Evolutionary conservation across 306 rosid species (phyloP).

Genomic region (Prunus salicina): DNA sequence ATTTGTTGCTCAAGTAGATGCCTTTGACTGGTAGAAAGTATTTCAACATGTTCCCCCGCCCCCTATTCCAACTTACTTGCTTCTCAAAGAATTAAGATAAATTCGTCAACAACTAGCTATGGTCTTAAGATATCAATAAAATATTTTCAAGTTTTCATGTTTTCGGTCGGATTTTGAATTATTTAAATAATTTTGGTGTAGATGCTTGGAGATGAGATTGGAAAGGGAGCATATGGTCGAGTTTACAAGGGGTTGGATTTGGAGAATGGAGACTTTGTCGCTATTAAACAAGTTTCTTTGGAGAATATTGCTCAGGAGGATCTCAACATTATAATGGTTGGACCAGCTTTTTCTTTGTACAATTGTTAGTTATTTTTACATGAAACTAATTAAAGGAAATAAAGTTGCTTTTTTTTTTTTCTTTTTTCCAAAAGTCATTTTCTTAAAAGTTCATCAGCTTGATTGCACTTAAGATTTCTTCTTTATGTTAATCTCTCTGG

Average conservation of each 20-base stretch:
- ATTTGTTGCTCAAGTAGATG: background rate
- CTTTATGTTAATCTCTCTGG: background rate
- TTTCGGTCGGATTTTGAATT: constrained; percentile 9
- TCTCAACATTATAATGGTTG: constrained; percentile 97
- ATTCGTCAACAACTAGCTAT: background rate
- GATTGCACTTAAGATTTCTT: background rate
- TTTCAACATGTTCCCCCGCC: background rate
- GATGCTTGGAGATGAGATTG: constrained; percentile 99
- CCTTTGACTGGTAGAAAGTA: background rate
- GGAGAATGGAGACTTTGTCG: constrained; percentile 98
- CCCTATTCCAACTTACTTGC: background rate
- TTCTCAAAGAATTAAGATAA: background rate
- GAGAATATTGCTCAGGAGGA: constrained; percentile 99
- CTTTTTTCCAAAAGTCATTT: background rate
- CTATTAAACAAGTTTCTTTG: constrained; percentile 99
- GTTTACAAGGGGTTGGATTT: constrained; percentile 97
- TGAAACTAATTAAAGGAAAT: constrained; percentile 1
- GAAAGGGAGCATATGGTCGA: constrained; percentile 98
- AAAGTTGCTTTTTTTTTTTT: constrained; percentile 12
- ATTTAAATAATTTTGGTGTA: constrained; percentile 39
- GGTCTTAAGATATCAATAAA: background rate
- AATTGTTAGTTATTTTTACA: background rate
- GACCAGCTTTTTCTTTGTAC: constrained; percentile 18
- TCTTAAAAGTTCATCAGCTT: background rate
- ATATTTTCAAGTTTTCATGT: background rate